Base-by-base conservation (phyloP, 192 early-diverging fungal species). In the Coemansia guatemalensis region DNA sequence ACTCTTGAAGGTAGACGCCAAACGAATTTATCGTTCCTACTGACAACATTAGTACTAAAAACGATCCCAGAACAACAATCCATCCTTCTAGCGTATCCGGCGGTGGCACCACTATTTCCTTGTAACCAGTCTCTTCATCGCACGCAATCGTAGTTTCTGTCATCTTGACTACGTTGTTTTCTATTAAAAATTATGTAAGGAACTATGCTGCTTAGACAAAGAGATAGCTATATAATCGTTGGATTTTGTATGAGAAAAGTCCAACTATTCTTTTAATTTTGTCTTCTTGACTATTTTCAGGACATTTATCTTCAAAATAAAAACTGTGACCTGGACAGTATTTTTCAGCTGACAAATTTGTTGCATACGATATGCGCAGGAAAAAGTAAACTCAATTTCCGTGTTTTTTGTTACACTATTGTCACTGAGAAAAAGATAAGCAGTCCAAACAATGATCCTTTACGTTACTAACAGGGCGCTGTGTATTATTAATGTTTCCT, bases 1-100 rank as follows among this genome's bases (percentile, higher is more conserved):
- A 80, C 33, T 64, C 64, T 41, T 71, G 39, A 14, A 70, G 20
- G 23, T 75, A 81, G 1, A 72, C 54, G 17, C 78, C 78, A 58
- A 54, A 81, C 5, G 58, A 54, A 52, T 71, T 81, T 22, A 48
- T 58, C 0, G 30, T 33, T 2, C 78, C 78, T 7, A 81, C 18
- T 8, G 58, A 27, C n/a, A 75, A 23, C 73, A 81, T 81, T 17
- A 71, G 53, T 4, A 65, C 26, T 2, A 81, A 24, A 26, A 65
- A 81, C 3, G 57, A 60, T 3, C 78, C 64, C 2, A 71, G 20
- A 2, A 69, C 69, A 0, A 81, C 63, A 1, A 75, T 23, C 72
- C 78, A 81, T 6, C 72, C 73, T 14, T 62, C 26, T 6, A 17
- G 39, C 8, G 60, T 55, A 48, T 74, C 66, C 4, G 61, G 53